These are phyloP conservation scores for Psilocybe subaeruginosa DNA, from an alignment of 768 basidiomycete species.

Conservation along the genomic window DNA sequence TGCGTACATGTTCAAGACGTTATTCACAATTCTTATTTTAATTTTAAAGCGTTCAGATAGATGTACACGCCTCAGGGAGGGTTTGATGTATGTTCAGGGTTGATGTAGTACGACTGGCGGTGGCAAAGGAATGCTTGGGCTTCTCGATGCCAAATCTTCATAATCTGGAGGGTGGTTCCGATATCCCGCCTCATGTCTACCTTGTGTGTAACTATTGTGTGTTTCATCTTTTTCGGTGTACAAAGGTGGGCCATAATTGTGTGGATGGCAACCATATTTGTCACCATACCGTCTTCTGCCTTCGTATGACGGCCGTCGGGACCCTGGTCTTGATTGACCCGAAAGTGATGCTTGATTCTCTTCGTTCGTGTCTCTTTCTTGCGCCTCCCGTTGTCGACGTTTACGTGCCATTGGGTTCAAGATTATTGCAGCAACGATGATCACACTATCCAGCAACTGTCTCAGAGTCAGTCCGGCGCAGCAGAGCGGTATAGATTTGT, in stretches of 20 bases:
- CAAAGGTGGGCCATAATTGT: not conserved
- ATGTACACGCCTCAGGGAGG: not conserved
- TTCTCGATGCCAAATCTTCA: not conserved
- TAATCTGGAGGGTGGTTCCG: not conserved
- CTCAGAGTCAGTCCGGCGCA: not conserved
- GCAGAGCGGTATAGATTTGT: constrained; percentile 8
- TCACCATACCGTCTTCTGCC: not conserved
- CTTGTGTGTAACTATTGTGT: not conserved
- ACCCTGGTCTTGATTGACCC: not conserved
- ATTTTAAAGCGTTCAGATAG: constrained; percentile 2
- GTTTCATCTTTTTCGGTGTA: not conserved
- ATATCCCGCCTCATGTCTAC: not conserved
- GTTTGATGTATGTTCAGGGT: not conserved
- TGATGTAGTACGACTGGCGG: not conserved
- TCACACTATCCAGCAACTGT: constrained; percentile 62
- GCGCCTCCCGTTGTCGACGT: constrained; percentile 20
- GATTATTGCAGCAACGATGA: constrained; percentile 62
- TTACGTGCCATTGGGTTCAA: constrained; percentile 63
- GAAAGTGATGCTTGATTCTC: not conserved
- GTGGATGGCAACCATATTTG: not conserved
- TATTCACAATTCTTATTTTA: constrained; percentile 10
- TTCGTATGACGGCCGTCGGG: not conserved
- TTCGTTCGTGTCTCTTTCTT: not conserved
- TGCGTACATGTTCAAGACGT: constrained; percentile 18
- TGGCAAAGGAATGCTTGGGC: not conserved